phyloP scores from a whole-genome alignment of 208 protist genomes.

The Crithidia expoeki region DNA sequence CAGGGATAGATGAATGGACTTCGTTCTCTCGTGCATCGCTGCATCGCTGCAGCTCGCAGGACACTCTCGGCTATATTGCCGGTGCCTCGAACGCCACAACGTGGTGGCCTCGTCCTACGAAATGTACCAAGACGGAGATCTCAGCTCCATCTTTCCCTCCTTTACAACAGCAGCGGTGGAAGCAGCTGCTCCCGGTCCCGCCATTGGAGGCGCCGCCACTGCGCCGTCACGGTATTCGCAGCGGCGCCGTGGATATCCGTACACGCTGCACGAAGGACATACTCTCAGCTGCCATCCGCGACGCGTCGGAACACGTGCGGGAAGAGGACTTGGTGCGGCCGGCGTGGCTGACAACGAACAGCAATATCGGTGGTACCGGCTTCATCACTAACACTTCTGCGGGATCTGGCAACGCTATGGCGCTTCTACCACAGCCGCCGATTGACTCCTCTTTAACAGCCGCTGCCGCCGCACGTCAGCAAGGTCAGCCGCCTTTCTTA shows the following conservation, averaged over 20 bases:
- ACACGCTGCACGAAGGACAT: slow-evolving; percentile 11
- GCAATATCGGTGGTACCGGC: neutral
- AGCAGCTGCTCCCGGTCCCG: neutral
- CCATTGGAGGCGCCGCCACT: neutral
- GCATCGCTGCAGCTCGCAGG: neutral
- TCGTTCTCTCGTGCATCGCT: neutral
- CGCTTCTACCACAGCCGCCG: neutral
- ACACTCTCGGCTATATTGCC: neutral
- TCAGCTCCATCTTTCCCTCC: neutral
- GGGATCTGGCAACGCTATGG: neutral
- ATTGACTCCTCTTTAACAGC: no score
- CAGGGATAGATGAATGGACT: no score
- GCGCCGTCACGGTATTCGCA: slow-evolving; percentile 18
- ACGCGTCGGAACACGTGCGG: slow-evolving; percentile 16
- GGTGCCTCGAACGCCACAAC: neutral
- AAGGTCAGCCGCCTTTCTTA: neutral
- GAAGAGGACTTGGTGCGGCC: slow-evolving; percentile 20
- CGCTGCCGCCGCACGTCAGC: neutral
- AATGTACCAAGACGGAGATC: neutral
- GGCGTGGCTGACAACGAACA: neutral
- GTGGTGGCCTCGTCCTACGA: neutral
- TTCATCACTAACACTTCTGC: neutral
- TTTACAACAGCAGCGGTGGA: neutral
- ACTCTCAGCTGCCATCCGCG: slow-evolving; percentile 14
- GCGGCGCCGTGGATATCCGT: slow-evolving; percentile 1